Percentiles rank a stretch among this genome's conserved stretches.
Conservation (phyloP, 2,329 filamentous ascomycete genomes). For the Daldinia sp. region DNA sequence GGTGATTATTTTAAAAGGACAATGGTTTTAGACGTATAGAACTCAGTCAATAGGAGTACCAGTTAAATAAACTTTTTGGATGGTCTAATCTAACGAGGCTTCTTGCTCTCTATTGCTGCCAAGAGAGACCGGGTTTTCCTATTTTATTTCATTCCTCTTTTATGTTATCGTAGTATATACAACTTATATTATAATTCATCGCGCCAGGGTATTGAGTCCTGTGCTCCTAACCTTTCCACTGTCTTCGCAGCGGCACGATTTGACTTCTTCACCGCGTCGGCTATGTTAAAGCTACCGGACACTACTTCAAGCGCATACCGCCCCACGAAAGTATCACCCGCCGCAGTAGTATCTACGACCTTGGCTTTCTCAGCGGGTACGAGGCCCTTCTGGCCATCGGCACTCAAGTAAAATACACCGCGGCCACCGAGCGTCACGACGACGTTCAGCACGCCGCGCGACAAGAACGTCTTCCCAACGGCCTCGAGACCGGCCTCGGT, state of each 20-base stretch:
- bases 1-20: constrained; percentile 33
- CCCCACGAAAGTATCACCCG: constrained; percentile 94
- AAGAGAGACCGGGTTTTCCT: not conserved
- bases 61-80: constrained; percentile 26
- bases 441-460: constrained; percentile 77
- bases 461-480: constrained; percentile 72
- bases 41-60: constrained; percentile 19
- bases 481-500: constrained; percentile 57
- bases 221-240: constrained; percentile 74
- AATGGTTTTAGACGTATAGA: constrained; percentile 6
- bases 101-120: constrained; percentile 5
- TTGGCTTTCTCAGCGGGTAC: constrained; percentile 75
- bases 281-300: constrained; percentile 63
- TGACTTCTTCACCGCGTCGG: constrained; percentile 69
- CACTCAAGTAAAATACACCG: constrained; percentile 76
- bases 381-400: constrained; percentile 58
- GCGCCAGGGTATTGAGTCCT: constrained; percentile 75
- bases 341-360: constrained; percentile 93
- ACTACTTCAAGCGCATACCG: constrained; percentile 83
- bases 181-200: constrained; percentile 56
- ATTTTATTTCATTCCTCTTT: constrained; percentile 9
- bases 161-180: not conserved
- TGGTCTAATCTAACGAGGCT: constrained; percentile 21
- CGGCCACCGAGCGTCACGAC: constrained; percentile 86
- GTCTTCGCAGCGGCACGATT: constrained; percentile 73